Conservation (phyloP, 306 rosid genomes). For the Casuarina glauca region DNA sequence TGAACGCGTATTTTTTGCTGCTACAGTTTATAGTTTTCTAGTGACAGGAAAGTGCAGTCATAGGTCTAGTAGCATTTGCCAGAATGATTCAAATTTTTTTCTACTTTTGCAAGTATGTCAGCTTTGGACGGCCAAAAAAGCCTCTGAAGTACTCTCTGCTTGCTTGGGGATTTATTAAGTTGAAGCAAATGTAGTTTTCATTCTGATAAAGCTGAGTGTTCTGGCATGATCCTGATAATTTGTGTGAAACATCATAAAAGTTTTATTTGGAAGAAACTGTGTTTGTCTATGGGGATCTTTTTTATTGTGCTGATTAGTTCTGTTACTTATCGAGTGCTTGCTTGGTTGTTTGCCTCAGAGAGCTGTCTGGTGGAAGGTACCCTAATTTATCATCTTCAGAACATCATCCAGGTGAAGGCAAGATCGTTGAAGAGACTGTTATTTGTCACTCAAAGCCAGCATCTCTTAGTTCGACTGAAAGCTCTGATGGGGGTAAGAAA, state of each 20-base stretch:
- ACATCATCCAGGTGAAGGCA: slow-evolving; percentile 56
- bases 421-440: slow-evolving; percentile 61
- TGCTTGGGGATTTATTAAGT: background rate
- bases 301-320: background rate
- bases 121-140: background rate
- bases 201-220: background rate
- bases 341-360: slow-evolving; percentile 48
- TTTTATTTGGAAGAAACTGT: background rate
- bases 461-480: slow-evolving; percentile 88
- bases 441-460: slow-evolving; percentile 93
- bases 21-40: background rate
- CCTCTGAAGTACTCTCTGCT: background rate
- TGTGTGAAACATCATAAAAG: background rate
- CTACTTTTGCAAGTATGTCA: background rate
- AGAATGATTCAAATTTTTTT: background rate
- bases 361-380: slow-evolving; percentile 50
- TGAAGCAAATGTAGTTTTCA: background rate
- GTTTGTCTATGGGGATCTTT: background rate
- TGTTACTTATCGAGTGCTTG: slow-evolving; percentile 23
- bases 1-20: background rate
- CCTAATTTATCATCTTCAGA: slow-evolving; percentile 38
- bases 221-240: background rate
- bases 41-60: background rate
- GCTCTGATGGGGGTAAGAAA: slow-evolving; percentile 81
- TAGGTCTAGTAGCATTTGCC: background rate